Percentiles rank a stretch among this genome's conserved stretches.
Conservation (phyloP, 257 asterid species). For the Solanum chiquidenum region DNA sequence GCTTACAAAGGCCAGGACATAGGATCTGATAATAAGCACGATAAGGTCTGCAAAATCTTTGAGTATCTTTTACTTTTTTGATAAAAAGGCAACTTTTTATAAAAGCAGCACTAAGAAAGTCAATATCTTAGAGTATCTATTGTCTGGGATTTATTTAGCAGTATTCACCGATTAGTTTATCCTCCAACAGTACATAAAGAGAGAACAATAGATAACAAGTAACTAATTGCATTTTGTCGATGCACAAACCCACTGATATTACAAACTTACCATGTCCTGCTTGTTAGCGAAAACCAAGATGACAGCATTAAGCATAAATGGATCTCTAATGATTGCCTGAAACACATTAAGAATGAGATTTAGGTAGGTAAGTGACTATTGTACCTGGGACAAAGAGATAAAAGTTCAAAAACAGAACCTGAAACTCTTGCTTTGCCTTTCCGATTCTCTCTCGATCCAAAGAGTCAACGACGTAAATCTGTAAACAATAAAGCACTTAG, state of each 20-base stretch:
- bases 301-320: constrained; percentile 11
- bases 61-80: neutral
- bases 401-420: neutral
- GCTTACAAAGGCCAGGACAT: neutral
- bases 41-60: neutral
- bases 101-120: neutral
- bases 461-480: constrained; percentile 7
- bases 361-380: neutral
- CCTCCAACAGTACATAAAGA: neutral
- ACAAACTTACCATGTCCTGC: constrained; percentile 81
- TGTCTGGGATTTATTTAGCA: neutral
- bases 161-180: neutral
- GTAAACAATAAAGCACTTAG: neutral
- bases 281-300: constrained; percentile 51
- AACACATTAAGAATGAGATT: constrained; percentile 3
- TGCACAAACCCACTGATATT: neutral
- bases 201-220: neutral
- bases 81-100: neutral
- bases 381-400: constrained; percentile 1
- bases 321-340: constrained; percentile 10
- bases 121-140: neutral
- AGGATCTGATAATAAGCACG: neutral
- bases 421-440: constrained; percentile 7
- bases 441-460: constrained; percentile 8
- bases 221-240: neutral